Conservation (phyloP, 2,329 filamentous ascomycete genomes). For the Fusarium continuum region DNA sequence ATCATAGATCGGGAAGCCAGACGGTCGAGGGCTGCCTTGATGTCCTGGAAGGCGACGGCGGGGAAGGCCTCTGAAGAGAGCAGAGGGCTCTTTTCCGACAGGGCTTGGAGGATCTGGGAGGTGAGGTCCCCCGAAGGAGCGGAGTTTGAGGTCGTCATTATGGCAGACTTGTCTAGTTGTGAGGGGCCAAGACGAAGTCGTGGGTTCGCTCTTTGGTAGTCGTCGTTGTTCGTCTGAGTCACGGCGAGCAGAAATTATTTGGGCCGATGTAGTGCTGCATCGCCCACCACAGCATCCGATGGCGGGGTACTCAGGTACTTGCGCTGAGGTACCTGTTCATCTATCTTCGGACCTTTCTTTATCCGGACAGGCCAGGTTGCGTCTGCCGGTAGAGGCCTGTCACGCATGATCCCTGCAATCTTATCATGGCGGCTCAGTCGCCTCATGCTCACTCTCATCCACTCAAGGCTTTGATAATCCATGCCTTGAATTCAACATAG, state of each 20-base stretch:
- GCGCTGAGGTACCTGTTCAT: constrained; percentile 1
- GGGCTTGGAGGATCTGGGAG: constrained; percentile 70
- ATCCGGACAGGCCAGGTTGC: constrained; percentile 9
- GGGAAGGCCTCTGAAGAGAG: constrained; percentile 77
- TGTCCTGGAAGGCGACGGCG: constrained; percentile 67
- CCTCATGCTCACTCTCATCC: constrained; percentile 24
- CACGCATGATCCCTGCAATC: constrained; percentile 38
- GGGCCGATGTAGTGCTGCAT: constrained; percentile 26
- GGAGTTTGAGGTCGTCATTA: constrained; percentile 55
- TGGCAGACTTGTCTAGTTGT: constrained; percentile 26
- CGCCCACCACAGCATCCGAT: constrained; percentile 32
- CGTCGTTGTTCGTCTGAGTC: constrained; percentile 40
- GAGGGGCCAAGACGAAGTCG: constrained; percentile 20
- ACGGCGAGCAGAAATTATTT: constrained; percentile 43
- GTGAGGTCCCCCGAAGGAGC: constrained; percentile 65
- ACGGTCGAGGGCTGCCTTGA: constrained; percentile 90
- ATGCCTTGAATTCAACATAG: constrained; percentile 16
- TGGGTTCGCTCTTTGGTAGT: constrained; percentile 15
- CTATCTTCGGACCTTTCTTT: constrained; percentile 23
- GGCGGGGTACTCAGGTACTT: constrained; percentile 41
- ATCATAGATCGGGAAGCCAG: constrained; percentile 88
- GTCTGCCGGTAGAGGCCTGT: constrained; percentile 10
- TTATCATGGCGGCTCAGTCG: constrained; percentile 38
- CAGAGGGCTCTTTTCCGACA: constrained; percentile 71
- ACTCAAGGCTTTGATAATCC: constrained; percentile 15